phyloP scores from a whole-genome alignment of 1,139 yeast species.

The Suhomyces terraborum region DNA sequence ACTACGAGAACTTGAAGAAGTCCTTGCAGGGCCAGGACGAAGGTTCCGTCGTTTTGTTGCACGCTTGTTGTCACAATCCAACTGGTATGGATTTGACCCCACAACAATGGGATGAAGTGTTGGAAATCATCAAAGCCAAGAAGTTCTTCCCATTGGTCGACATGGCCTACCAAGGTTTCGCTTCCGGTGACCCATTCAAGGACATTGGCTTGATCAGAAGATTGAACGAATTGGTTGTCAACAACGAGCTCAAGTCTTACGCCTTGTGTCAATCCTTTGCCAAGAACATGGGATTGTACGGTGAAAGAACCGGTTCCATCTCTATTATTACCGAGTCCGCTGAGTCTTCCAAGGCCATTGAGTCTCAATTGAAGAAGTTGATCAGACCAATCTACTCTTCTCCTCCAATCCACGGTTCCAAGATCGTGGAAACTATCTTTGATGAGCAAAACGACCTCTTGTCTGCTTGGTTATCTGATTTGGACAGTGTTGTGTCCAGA shows the following conservation, averaged over 20 bases:
- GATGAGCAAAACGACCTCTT: conserved; percentile 57
- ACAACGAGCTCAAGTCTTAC: conserved; percentile 52
- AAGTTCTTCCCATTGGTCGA: conserved; percentile 76
- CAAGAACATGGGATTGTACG: conserved; percentile 95
- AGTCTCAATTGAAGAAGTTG: conserved; percentile 77
- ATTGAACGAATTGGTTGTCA: conserved; percentile 50
- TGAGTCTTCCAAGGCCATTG: conserved; percentile 50
- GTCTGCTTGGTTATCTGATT: conserved; percentile 76
- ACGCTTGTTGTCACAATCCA: conserved; percentile 97
- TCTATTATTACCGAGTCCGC: conserved; percentile 58
- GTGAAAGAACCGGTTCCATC: conserved; percentile 94
- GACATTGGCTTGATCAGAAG: conserved; percentile 54
- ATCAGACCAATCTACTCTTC: conserved; percentile 89
- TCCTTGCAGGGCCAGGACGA: conserved; percentile 44
- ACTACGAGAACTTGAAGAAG: conserved; percentile 51
- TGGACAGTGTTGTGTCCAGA: conserved; percentile 70
- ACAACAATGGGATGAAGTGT: conserved; percentile 77
- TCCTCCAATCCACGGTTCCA: conserved; percentile 93
- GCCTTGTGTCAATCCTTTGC: conserved; percentile 91
- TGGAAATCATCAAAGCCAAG: conserved; percentile 56
- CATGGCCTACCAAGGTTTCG: conserved; percentile 94
- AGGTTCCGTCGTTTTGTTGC: conserved; percentile 71
- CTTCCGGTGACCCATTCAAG: conserved; percentile 63
- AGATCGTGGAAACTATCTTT: conserved; percentile 78
- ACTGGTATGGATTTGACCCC: conserved; percentile 87